Evolutionary conservation across 371 early-diverging fungal species (phyloP), one percentile per base, ranked within the genome.

Genomic region (Mucor velutinosus): DNA sequence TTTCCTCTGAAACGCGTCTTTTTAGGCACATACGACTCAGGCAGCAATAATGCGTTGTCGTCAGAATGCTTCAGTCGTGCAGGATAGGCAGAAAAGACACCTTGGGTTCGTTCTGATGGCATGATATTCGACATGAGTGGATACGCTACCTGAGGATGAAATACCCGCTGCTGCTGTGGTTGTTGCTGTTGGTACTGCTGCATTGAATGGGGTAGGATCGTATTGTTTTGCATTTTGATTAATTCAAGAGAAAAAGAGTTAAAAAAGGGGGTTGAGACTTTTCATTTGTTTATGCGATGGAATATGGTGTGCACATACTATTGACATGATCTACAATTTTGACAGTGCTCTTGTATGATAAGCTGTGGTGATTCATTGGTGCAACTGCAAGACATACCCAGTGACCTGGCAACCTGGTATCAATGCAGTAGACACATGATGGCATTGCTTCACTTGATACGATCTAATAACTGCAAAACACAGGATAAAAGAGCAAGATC

Each of bases 11-110:
- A 80, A 53, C 79, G 77, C 56, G 77, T 66, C 27, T 70, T 72
- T 58, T 71, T 73, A 10, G 70, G 64, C 6, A 81, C 53, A 43
- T 80, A 84, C 1, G 82, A 79, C 27, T 65, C 70, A 23, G 84
- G 84, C 32, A 84, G 51, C 6, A 84, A 45, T 21, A 84, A 63
- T 10, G 84, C 80, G 60, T 79, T 81, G 41, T 80, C 79, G 43
- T 81, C 76, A 0, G 83, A 83, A 23, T 75, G 74, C 43, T 76
- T 76, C 14, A 84, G 59, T 51, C 84, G 74, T n/a, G 82, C 69
- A 7, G 80, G 65, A 43, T 84, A 84, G 2, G 75, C 77, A 25
- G 84, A 81, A 58, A 76, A 84, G 1, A 77, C 66, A 7, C 80
- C 83, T 23, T 83, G 83, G 25, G 75, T 71, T 21, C 64, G 53